Base-by-base conservation (phyloP, 1,284 basidiomycete genomes). In the Testicularia cyperi region DNA sequence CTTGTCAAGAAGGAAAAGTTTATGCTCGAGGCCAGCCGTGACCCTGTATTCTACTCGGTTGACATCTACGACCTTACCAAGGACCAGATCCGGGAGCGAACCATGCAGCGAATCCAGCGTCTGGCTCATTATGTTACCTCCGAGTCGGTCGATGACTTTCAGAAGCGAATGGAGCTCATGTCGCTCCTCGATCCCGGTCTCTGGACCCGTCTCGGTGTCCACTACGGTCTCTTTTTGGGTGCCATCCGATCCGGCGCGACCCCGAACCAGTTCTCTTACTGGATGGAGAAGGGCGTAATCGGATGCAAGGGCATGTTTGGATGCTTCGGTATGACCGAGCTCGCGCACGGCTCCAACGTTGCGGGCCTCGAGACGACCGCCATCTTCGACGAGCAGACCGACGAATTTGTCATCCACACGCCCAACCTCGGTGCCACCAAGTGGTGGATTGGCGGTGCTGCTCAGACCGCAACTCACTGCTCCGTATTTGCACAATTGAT, bases 371-470 rank as follows among this genome's bases (percentile, higher is more conserved):
- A 83, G 70, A 83, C 82, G 26, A 82, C 81, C 5, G 81, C 82
- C 0, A 82, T 81, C 2, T 82, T 83, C 45, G 82, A 83, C 70
- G 70, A 71, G 18, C 62, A 72, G 38, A 75, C 80, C 3, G 82
- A 83, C 74, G 81, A 83, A 68, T 83, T 82, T 40, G 70, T 83
- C 38, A 81, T 83, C 43, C 81, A 83, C 71, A 83, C 82, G 14
- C 74, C 74, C 20, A 61, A 74, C 53, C 65, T 76, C 16, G 65
- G 66, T 25, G 74, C 74, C 20, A 75, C 72, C 22, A 76, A 76
- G 68, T 76, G 74, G 74, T 76, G 74, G 74, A 83, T 83, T 61
- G 82, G 82, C 36, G 82, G 82, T 38, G 82, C 82, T 1, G 82
- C 82, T 3, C 80, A 80, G 44, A 81, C 81, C 2, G 82, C 82